Evolutionary conservation across 2,329 filamentous ascomycete genomes (phyloP).

Genomic region (Fusarium secorum): DNA sequence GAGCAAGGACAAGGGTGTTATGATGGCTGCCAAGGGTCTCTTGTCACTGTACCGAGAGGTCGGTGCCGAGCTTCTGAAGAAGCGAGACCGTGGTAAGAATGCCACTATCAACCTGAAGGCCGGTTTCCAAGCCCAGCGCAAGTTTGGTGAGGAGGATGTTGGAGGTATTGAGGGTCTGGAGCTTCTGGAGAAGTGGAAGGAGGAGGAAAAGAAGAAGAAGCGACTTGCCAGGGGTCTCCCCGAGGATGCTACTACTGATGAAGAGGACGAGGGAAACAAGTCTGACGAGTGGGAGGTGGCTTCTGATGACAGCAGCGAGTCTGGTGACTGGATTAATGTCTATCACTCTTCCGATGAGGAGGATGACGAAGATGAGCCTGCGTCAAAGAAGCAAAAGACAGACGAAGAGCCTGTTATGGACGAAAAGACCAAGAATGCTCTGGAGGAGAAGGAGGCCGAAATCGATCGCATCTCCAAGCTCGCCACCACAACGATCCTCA

Average conservation of each 20-base stretch:
- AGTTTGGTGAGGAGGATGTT: constrained; percentile 81
- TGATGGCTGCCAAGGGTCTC: constrained; percentile 96
- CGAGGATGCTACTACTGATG: constrained; percentile 67
- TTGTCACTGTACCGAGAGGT: constrained; percentile 91
- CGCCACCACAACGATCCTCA: constrained; percentile 93
- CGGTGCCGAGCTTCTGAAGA: constrained; percentile 86
- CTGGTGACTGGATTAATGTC: constrained; percentile 93
- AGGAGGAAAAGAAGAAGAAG: constrained; percentile 82
- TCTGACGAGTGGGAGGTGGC: constrained; percentile 69
- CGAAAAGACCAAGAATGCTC: constrained; percentile 51
- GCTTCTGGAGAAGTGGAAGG: constrained; percentile 90
- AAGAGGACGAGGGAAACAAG: constrained; percentile 64
- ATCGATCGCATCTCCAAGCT: constrained; percentile 70
- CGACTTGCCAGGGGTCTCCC: constrained; percentile 72
- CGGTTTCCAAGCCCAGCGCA: constrained; percentile 77
- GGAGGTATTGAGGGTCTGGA: constrained; percentile 93
- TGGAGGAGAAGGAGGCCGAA: constrained; percentile 52
- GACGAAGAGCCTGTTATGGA: constrained; percentile 45
- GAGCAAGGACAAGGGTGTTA: constrained; percentile 98
- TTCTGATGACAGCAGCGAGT: constrained; percentile 70
- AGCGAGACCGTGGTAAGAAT: constrained; percentile 89
- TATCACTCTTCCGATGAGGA: constrained; percentile 81
- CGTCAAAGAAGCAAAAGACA: constrained; percentile 56
- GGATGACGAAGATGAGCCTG: constrained; percentile 71
- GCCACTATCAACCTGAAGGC: constrained; percentile 82